Percentiles rank a stretch among this genome's conserved stretches.
Evolutionary conservation across 257 asterid genomes (phyloP).

Genomic region (Parsonsia alboflavescens): DNA sequence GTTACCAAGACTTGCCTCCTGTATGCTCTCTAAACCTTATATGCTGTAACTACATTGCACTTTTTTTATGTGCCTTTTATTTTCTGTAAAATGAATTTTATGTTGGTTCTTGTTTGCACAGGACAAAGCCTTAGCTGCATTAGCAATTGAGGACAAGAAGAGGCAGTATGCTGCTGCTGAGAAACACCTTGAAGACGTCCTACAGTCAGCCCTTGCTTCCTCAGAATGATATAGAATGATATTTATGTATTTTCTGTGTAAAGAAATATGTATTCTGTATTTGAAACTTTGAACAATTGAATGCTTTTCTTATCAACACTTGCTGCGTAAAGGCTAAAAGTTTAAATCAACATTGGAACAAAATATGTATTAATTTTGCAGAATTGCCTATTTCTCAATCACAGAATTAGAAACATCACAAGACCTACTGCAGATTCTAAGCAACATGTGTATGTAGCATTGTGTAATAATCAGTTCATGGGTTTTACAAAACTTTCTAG

Average conservation of each 20-base stretch:
- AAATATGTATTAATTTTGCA: no score
- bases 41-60: not conserved
- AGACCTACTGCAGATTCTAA: no score
- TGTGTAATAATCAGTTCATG: not conserved
- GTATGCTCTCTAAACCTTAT: slow-evolving; percentile 29
- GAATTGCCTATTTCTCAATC: not conserved
- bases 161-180: slow-evolving; percentile 93
- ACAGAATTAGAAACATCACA: not conserved
- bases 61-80: not conserved
- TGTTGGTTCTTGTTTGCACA: slow-evolving; percentile 23
- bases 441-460: no score
- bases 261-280: no score
- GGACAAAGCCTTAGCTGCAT: slow-evolving; percentile 97
- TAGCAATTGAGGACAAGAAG: slow-evolving; percentile 95
- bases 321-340: not conserved
- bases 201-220: slow-evolving; percentile 95
- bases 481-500: not conserved
- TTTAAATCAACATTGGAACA: no score
- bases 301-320: no score
- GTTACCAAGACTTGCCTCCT: slow-evolving; percentile 99
- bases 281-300: no score
- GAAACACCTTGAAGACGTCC: slow-evolving; percentile 90
- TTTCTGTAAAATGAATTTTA: slow-evolving; percentile 4
- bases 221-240: slow-evolving; percentile 52
- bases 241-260: no score